These are phyloP conservation scores for Lipomyces anomalus DNA, from an alignment of 805 yeast genomes.

Conservation along the genomic window DNA sequence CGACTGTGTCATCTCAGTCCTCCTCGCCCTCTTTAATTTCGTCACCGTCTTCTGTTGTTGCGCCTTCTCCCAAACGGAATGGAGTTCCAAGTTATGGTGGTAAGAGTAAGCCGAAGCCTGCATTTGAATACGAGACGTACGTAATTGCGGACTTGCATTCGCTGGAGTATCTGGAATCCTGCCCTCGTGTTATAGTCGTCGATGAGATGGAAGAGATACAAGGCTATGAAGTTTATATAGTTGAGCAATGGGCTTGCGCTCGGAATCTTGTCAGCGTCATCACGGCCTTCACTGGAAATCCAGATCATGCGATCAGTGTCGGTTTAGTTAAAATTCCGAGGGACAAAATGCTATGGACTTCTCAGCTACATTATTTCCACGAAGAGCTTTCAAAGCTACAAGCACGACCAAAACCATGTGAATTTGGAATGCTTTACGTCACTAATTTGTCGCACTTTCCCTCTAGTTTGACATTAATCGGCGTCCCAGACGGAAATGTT, in stretches of 20 bases:
- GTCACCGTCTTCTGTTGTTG: too few relatives aligned
- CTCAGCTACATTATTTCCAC: conserved; percentile 52
- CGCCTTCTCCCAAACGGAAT: too few relatives aligned
- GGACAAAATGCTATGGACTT: conserved; percentile 45
- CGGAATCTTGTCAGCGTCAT: conserved; percentile 59
- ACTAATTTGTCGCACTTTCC: conserved; percentile 81
- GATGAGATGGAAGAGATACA: conserved; percentile 31
- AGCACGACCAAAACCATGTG: conserved; percentile 58
- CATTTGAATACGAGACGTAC: background rate
- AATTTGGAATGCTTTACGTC: conserved; percentile 60
- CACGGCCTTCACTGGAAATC: conserved; percentile 80
- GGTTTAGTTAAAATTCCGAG: conserved; percentile 51
- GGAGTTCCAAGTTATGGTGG: too few relatives aligned
- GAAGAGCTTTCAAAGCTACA: conserved; percentile 60
- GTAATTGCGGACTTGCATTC: background rate
- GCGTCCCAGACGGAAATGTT: conserved; percentile 57
- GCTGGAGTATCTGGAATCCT: background rate
- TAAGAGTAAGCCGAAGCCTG: too few relatives aligned
- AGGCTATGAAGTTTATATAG: conserved; percentile 86
- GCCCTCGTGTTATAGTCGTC: background rate
- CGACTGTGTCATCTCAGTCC: too few relatives aligned
- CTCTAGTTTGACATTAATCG: conserved; percentile 63
- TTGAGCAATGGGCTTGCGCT: conserved; percentile 89
- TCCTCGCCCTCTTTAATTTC: too few relatives aligned
- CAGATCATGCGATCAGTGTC: conserved; percentile 56